Evolutionary conservation across 768 basidiomycete genomes (phyloP).

Genomic region (Leccinum aurantiacum): DNA sequence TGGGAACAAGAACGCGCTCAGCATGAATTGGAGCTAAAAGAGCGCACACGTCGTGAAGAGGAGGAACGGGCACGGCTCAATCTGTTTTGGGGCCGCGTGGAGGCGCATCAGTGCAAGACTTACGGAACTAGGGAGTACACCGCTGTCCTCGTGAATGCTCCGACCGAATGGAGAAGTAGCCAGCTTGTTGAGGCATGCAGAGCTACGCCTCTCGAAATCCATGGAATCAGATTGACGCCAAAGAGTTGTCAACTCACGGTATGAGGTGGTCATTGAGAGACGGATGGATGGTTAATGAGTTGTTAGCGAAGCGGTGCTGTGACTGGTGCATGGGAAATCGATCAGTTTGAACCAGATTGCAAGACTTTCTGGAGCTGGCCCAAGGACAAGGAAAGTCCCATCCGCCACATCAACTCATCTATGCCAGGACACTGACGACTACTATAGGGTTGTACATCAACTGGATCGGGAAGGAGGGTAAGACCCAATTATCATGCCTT

Average conservation of each 20-base stretch:
- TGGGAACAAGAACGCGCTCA: constrained; percentile 12
- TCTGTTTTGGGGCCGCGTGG: constrained; percentile 23
- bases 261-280: neutral
- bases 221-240: constrained; percentile 21
- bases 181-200: constrained; percentile 28
- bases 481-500: neutral
- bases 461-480: constrained; percentile 24
- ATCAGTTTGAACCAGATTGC: constrained; percentile 32
- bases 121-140: constrained; percentile 31
- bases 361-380: constrained; percentile 27
- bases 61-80: constrained; percentile 28
- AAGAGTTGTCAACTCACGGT: constrained; percentile 25
- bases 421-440: neutral
- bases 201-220: constrained; percentile 24
- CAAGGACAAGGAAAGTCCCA: constrained; percentile 28
- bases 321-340: constrained; percentile 27
- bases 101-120: constrained; percentile 24
- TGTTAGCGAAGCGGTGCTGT: constrained; percentile 19
- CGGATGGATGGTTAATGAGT: neutral
- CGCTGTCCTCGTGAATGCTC: constrained; percentile 30
- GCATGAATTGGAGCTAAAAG: constrained; percentile 8
- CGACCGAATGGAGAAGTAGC: constrained; percentile 15
- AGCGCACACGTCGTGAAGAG: constrained; percentile 22
- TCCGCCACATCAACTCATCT: neutral
- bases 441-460: constrained; percentile 23